phyloP scores from a whole-genome alignment of 257 asterid genomes.

The Mentha longifolia region DNA sequence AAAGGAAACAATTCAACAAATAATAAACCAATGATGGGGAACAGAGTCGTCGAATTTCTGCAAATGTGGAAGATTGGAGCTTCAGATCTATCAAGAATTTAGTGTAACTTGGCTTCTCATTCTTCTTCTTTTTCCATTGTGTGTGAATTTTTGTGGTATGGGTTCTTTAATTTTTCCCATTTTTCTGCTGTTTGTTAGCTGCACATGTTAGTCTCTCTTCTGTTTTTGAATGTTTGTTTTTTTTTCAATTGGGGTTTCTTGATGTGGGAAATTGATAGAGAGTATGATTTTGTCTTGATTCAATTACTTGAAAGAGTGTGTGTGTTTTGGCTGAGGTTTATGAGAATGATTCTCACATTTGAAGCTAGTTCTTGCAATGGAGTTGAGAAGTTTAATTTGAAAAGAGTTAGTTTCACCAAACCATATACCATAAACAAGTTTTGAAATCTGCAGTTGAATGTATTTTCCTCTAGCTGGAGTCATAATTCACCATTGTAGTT shows the following conservation, averaged over 20 bases:
- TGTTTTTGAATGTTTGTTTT: not conserved
- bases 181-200: not conserved
- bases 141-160: conserved; percentile 6
- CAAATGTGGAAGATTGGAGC: conserved; percentile 39
- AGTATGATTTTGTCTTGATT: not conserved
- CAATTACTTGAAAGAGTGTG: conserved; percentile 7
- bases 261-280: not conserved
- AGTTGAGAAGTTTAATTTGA: not conserved
- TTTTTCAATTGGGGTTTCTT: not conserved
- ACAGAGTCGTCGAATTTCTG: not conserved
- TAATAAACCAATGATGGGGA: not conserved
- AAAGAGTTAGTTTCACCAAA: not conserved
- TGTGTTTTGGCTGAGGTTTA: not conserved
- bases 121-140: conserved; percentile 7
- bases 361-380: conserved; percentile 1
- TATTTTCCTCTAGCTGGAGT: not conserved
- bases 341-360: conserved; percentile 22
- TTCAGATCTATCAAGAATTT: conserved; percentile 39
- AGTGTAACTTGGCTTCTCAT: conserved; percentile 19
- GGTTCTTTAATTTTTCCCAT: not conserved
- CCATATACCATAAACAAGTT: not conserved
- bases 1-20: not conserved
- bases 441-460: not conserved
- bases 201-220: not conserved
- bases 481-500: not conserved